These are phyloP conservation scores for Alternaria atra DNA, from an alignment of 2,329 filamentous ascomycete genomes.

Conservation along the genomic window DNA sequence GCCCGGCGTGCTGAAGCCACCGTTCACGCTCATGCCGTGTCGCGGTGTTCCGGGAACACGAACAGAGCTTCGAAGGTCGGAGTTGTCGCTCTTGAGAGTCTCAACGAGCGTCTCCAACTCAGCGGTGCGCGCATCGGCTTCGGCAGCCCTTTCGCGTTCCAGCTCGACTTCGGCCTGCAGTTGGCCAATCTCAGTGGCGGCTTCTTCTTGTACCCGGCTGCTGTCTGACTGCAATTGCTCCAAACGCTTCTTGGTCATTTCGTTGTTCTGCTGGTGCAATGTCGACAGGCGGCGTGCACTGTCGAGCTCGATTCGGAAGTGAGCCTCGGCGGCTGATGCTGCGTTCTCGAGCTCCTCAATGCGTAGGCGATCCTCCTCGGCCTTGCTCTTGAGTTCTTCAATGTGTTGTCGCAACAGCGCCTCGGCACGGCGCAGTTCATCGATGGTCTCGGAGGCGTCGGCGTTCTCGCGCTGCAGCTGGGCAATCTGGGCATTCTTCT, in stretches of 20 bases:
- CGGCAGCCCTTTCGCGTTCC: slow-evolving; percentile 66
- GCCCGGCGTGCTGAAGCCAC: slow-evolving; percentile 59
- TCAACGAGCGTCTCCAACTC: slow-evolving; percentile 72
- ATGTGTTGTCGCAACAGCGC: slow-evolving; percentile 81
- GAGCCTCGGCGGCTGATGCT: slow-evolving; percentile 81
- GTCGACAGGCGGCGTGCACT: slow-evolving; percentile 82
- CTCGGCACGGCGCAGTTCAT: slow-evolving; percentile 81
- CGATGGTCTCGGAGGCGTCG: slow-evolving; percentile 79
- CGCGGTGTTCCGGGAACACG: slow-evolving; percentile 62
- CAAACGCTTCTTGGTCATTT: slow-evolving; percentile 74
- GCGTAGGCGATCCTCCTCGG: slow-evolving; percentile 81
- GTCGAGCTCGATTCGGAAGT: slow-evolving; percentile 86
- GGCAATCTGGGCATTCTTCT: slow-evolving; percentile 88
- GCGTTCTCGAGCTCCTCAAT: slow-evolving; percentile 88
- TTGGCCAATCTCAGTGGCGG: slow-evolving; percentile 64
- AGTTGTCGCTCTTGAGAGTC: slow-evolving; percentile 65
- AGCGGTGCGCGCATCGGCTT: slow-evolving; percentile 68
- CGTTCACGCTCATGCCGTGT: slow-evolving; percentile 59
- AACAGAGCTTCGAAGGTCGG: slow-evolving; percentile 50
- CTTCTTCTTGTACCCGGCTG: slow-evolving; percentile 72
- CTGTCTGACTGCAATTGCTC: slow-evolving; percentile 72
- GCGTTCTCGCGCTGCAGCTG: slow-evolving; percentile 90
- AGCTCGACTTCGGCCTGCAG: slow-evolving; percentile 61
- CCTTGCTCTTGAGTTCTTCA: slow-evolving; percentile 84
- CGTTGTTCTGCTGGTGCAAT: slow-evolving; percentile 78